Evolutionary conservation across 306 rosid genomes (phyloP), one percentile per base, ranked within the genome.

Genomic region (Carpinus viminea): DNA sequence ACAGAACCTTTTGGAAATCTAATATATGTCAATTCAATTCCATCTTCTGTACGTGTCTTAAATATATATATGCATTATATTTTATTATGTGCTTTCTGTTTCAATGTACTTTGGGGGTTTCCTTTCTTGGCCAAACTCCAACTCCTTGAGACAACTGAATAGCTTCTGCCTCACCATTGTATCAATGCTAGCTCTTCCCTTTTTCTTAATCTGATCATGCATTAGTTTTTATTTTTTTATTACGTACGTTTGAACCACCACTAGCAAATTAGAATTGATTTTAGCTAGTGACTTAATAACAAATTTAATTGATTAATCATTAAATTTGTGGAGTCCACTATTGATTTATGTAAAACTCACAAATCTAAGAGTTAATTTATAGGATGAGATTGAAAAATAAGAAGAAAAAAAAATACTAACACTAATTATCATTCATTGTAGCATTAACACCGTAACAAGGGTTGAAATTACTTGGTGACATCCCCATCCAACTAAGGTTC

Each of bases 21-120:
- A 85, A 81, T n/a, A n/a, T n/a, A n/a, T 86, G 90, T 85, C 93
- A 89, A 89, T 77, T 85, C 90, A 85, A 90, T 77, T 85, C 90
- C 83, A 77, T 52, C 41, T 74, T 69, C 78, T n/a, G 11, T 24
- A 24, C 26, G 26, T 12, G 15, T 31, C 68, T 34, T 26, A 62
- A 59, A 8, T 8, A 13, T 31, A 31, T 31, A 31, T 31, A 28
- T 13, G 28, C 74, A 73, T 74, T 73, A 78, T 75, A 77, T 79
- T 83, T 77, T 80, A 80, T 60, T 77, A 77, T 83, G 74, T 81
- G 81, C 84, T 82, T 81, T 85, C 76, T 85, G 94, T 87, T 87
- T 84, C 74, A 54, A 70, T 77, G 85, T 86, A 70, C 21, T 84
- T 31, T 81, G 73, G 74, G 79, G 74, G 47, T 89, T 84, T 81